Evolutionary conservation across 2,329 filamentous ascomycete genomes (phyloP).

Genomic region (Proliferodiscus dingleyae): DNA sequence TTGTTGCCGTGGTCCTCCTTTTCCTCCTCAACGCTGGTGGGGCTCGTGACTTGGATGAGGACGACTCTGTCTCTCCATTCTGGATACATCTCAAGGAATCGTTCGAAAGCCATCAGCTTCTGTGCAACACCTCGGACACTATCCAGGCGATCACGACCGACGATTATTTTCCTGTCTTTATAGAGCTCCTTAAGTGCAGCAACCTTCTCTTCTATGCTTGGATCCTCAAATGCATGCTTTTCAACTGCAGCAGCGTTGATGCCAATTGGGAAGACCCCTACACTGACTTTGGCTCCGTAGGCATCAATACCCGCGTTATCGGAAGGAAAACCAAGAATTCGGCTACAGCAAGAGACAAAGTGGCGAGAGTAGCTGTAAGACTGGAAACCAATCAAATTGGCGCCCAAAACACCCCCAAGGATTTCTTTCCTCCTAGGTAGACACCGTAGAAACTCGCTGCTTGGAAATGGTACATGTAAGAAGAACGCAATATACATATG

Average conservation of each 20-base stretch:
- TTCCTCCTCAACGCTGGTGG: conserved; percentile 73
- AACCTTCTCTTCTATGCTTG: conserved; percentile 67
- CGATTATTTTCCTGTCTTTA: conserved; percentile 88
- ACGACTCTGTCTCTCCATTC: conserved; percentile 92
- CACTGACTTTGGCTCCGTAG: conserved; percentile 81
- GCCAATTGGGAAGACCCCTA: conserved; percentile 91
- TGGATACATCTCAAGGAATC: conserved; percentile 84
- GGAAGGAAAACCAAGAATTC: conserved; percentile 85
- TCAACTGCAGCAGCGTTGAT: conserved; percentile 83
- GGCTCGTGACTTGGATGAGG: conserved; percentile 90
- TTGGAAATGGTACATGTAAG: conserved; percentile 90
- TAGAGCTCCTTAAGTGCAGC: conserved; percentile 71
- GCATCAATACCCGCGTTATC: conserved; percentile 81
- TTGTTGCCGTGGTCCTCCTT: conserved; percentile 73
- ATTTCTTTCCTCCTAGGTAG: conserved; percentile 85
- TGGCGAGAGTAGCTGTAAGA: conserved; percentile 93
- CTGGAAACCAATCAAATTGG: conserved; percentile 93
- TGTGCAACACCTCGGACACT: conserved; percentile 91
- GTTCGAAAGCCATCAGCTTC: conserved; percentile 90
- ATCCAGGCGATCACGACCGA: conserved; percentile 89
- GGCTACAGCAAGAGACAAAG: conserved; percentile 89
- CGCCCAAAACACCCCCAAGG: conserved; percentile 80
- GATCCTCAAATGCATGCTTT: conserved; percentile 65
- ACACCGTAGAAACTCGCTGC: conserved; percentile 90
- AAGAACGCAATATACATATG: conserved; percentile 95